Conservation (phyloP, 169 alveolate genomes). For the Plasmodium blacklocki region DNA sequence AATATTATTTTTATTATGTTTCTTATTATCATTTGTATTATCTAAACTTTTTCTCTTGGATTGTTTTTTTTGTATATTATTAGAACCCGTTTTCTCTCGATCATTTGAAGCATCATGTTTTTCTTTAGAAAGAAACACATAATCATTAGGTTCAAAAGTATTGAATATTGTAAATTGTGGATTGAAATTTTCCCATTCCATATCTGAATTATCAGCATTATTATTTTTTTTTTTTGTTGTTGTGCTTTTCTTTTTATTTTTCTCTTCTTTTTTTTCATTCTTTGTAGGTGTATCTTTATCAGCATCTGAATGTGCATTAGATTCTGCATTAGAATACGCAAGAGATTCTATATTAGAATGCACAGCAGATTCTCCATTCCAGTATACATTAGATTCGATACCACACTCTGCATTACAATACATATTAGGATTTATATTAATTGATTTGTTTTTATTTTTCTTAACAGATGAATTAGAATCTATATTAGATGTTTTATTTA, state of each 20-base stretch:
- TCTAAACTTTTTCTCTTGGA: background rate
- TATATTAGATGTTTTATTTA: background rate
- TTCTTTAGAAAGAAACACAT: background rate
- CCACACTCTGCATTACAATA: no score
- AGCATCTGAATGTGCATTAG: background rate
- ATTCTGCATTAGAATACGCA: no score
- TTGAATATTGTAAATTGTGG: conserved; percentile 31
- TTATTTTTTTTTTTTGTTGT: conserved; percentile 7
- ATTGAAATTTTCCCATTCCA: conserved; percentile 62
- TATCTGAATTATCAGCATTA: conserved; percentile 33
- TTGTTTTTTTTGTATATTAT: background rate
- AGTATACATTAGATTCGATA: no score
- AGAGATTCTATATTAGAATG: no score
- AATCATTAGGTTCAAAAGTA: conserved; percentile 8
- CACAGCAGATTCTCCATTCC: no score
- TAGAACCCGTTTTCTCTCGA: conserved; percentile 9
- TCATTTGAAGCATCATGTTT: conserved; percentile 2
- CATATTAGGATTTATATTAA: no score
- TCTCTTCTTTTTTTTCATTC: background rate
- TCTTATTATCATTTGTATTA: background rate
- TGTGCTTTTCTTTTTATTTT: conserved; percentile 1
- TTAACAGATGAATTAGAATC: no score
- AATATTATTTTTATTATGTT: background rate
- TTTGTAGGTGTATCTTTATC: background rate
- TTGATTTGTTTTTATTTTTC: no score